These are phyloP conservation scores for Psidium guajava DNA, from an alignment of 345 rosid genomes.

Conservation along the genomic window DNA sequence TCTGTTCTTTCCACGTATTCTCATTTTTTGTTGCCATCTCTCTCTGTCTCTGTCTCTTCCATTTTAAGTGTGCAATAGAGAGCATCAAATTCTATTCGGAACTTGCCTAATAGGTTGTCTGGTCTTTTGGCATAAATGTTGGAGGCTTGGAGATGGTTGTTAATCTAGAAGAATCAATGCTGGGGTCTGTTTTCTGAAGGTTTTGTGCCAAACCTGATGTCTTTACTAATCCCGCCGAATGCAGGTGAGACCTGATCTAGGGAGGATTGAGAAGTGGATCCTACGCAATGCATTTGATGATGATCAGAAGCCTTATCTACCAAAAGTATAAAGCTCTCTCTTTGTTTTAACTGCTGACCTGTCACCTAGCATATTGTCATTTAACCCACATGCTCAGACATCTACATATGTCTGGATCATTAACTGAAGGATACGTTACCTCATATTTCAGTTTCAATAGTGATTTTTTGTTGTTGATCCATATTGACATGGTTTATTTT, in stretches of 20 bases:
- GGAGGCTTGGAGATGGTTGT: neutral
- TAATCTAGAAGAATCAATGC: neutral
- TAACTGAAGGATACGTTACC: neutral
- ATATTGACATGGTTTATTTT: neutral
- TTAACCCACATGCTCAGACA: neutral
- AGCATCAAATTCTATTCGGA: neutral
- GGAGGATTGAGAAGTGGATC: slow-evolving; percentile 82
- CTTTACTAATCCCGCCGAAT: neutral
- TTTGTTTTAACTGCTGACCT: neutral
- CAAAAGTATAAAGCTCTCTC: slow-evolving; percentile 34
- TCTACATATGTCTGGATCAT: neutral
- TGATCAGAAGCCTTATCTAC: slow-evolving; percentile 78
- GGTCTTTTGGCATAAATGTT: neutral
- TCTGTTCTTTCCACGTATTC: neutral
- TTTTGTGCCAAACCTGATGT: neutral
- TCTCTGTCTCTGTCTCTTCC: no score
- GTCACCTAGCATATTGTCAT: neutral
- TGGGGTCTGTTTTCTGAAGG: neutral
- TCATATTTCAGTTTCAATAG: neutral
- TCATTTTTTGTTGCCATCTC: neutral
- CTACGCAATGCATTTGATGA: slow-evolving; percentile 87
- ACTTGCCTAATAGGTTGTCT: neutral
- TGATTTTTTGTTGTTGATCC: neutral
- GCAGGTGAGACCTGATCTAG: slow-evolving; percentile 67
- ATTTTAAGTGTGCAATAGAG: neutral